Base-by-base conservation (phyloP, 768 basidiomycete genomes). In the Mycena epipterygia region DNA sequence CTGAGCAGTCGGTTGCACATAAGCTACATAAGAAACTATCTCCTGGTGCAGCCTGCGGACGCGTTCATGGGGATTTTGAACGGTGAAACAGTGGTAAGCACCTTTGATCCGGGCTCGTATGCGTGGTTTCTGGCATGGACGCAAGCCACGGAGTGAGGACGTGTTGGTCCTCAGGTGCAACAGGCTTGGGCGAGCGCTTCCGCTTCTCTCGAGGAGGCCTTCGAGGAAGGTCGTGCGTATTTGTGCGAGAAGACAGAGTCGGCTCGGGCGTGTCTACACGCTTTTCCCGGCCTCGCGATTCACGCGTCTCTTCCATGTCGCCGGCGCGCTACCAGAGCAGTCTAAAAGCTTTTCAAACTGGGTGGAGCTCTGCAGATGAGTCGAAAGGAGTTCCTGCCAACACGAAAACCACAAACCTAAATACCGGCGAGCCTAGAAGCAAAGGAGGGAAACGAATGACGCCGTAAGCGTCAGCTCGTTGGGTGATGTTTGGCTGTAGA, bases 21-120 rank as follows among this genome's bases (percentile, higher is more conserved):
- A 92, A 27, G 77, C 69, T 30, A 84, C 83, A 75, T 87, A 93
- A 4, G 90, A 88, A 7, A 84, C 76, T 59, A 92, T 89, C 79
- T 93, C 92, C 55, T 86, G 79, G 74, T 93, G 90, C 35, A 94
- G 79, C 80, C 93, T 91, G 66, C 37, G 16, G 7, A 9, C 44
- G 29, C 44, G 30, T 52, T 66, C n/a, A 57, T 25, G 16, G 19
- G 23, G 35, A 29, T 19, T 33, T 14, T 9, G 14, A 21, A 19
- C 35, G 25, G 21, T 12, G 29, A 52, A 35, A 14, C 29, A 48
- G 37, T 9, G 39, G 5, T 14, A 23, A 29, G 29, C 23, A 60
- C 67, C 67, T 60, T 35, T 68, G 71, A 29, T 72, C 63, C 44
- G 67, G n/a, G 37, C 33, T 68, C 25, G 64, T 39, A 0, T 29